These are phyloP conservation scores for Yamadazyma nakazawae DNA, from an alignment of 805 yeast species.

Conservation along the genomic window DNA sequence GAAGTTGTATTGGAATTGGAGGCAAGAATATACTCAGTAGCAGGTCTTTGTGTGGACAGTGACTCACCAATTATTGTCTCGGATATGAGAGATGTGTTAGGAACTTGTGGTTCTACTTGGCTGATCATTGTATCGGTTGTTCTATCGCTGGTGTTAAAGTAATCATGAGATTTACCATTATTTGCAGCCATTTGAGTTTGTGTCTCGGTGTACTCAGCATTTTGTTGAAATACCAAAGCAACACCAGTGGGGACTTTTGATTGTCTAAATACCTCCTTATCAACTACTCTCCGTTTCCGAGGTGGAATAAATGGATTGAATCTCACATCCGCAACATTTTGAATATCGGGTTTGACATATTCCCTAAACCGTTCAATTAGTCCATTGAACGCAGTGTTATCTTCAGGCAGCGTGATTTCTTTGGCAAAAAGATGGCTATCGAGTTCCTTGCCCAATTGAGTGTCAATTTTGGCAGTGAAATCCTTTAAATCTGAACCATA, in stretches of 20 bases:
- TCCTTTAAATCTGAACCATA: background rate
- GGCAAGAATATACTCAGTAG: background rate
- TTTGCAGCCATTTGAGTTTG: background rate
- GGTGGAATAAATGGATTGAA: background rate
- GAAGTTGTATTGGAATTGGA: background rate
- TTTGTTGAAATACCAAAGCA: conserved; percentile 4
- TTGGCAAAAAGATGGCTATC: background rate
- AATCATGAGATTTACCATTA: background rate
- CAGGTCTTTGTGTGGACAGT: background rate
- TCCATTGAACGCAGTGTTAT: background rate
- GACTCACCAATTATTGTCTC: background rate
- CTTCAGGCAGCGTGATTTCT: background rate
- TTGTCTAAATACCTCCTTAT: background rate
- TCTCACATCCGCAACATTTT: background rate
- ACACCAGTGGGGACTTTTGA: background rate
- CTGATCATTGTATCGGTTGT: conserved; percentile 4
- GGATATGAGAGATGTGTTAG: conserved; percentile 5
- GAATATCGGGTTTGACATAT: background rate
- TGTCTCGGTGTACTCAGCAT: conserved; percentile 2
- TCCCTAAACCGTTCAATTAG: background rate
- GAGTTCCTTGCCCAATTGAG: background rate
- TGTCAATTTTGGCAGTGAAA: background rate
- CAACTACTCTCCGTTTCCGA: background rate
- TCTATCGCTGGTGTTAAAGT: background rate
- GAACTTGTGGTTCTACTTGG: conserved; percentile 6